Evolutionary conservation across 164 flowering plant species (phyloP).

Genomic region (Echeveria elegans): DNA sequence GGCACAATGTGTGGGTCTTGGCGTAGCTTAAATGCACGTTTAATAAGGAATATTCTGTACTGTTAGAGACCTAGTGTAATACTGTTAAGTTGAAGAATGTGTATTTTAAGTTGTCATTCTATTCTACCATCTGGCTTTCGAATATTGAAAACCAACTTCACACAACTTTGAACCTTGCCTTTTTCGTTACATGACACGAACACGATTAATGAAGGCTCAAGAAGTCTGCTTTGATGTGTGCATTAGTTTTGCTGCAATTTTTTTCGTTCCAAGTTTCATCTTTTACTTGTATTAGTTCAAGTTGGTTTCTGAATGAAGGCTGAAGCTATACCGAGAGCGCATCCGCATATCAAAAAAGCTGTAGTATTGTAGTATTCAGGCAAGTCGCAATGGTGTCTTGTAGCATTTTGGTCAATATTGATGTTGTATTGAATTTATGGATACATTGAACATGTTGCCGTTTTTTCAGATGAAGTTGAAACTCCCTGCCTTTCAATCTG

Average conservation of each 20-base stretch:
- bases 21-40: neutral
- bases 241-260: neutral
- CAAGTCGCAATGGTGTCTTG: neutral
- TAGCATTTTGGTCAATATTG: neutral
- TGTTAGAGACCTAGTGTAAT: neutral
- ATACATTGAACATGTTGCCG: neutral
- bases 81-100: neutral
- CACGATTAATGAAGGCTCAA: too few species aligned
- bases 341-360: neutral
- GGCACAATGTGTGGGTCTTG: neutral
- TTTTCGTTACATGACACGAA: too few species aligned
- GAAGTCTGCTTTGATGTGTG: too few species aligned
- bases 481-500: slow-evolving; percentile 16
- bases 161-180: too few species aligned
- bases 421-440: neutral
- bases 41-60: neutral
- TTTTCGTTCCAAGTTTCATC: neutral
- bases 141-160: neutral
- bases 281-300: neutral
- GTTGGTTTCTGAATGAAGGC: neutral
- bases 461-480: neutral
- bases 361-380: neutral
- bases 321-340: neutral
- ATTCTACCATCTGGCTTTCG: neutral
- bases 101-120: neutral